Evolutionary conservation across 2,329 filamentous ascomycete species (phyloP).

Genomic region (Clarireedia sp.): DNA sequence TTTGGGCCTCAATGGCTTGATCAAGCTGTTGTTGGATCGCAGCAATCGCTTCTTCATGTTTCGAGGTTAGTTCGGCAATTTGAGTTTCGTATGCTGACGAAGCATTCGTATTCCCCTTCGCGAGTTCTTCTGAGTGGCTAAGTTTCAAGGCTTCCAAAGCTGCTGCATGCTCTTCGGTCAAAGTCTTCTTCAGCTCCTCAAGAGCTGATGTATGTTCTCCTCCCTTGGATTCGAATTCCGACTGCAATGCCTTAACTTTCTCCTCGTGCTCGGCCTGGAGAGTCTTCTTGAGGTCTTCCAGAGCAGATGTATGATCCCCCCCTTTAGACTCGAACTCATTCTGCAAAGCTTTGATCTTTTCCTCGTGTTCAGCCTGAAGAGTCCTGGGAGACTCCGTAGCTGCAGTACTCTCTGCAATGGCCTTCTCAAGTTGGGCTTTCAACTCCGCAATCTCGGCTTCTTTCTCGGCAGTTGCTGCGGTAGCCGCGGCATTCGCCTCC

Average conservation of each 20-base stretch:
- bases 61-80: slow-evolving; percentile 41
- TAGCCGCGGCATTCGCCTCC: slow-evolving; percentile 34
- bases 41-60: slow-evolving; percentile 40
- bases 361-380: slow-evolving; percentile 43
- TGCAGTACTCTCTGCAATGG: slow-evolving; percentile 24
- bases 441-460: slow-evolving; percentile 27
- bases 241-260: slow-evolving; percentile 42
- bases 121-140: slow-evolving; percentile 44
- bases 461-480: slow-evolving; percentile 30
- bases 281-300: slow-evolving; percentile 42
- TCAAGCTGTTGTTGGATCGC: slow-evolving; percentile 49
- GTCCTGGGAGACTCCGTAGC: slow-evolving; percentile 23
- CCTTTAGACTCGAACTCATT: slow-evolving; percentile 38
- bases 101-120: slow-evolving; percentile 37
- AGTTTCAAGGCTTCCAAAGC: slow-evolving; percentile 43
- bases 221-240: slow-evolving; percentile 37
- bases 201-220: slow-evolving; percentile 28
- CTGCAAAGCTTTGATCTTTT: slow-evolving; percentile 43
- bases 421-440: slow-evolving; percentile 35
- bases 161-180: slow-evolving; percentile 43
- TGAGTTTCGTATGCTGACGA: slow-evolving; percentile 40
- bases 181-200: slow-evolving; percentile 40
- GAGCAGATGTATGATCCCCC: slow-evolving; percentile 20
- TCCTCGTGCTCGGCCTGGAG: slow-evolving; percentile 44
- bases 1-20: slow-evolving; percentile 41